Evolutionary conservation across 331 rosid genomes (phyloP), one percentile per base, ranked within the genome.

Genomic region (Malus hybrid): DNA sequence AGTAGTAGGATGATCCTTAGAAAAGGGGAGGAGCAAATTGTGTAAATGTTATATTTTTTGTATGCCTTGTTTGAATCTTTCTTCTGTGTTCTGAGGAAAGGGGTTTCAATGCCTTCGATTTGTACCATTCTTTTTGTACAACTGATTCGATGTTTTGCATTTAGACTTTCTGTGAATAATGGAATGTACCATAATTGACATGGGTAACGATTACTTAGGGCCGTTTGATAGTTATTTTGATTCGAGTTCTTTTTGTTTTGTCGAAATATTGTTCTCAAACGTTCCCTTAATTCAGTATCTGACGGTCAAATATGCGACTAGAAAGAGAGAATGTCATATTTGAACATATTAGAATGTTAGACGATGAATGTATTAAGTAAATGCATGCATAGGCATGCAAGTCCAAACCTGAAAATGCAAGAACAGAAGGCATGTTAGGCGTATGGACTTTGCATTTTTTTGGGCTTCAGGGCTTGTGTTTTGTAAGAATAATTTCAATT

Each of bases 11-110:
- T 42, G 85, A 85, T 81, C 85, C 74, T 84, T 79, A 24, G 65
- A 70, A 66, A 54, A 54, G 8, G 22, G 86, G 81, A 69, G 83
- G 75, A 79, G 76, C 70, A 69, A 78, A 69, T 77, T 75, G 83
- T 90, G 97, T 92, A 90, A 84, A 92, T 90, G 84, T 5, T 62
- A 83, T 44, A 76, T 62, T 79, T 82, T 84, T 89, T 81, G 81
- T 78, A 78, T 71, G 79, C 80, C 75, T 80, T 83, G 66, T 66
- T 63, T 61, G 22, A 67, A 80, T 81, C 87, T 79, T 76, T 59
- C 81, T 70, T 74, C 39, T 9, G 44, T 8, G 44, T 39, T 39
- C 44, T 6, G 31, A 28, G 65, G 56, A 76, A 74, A 69, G 20
- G 36, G 27, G 48, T 65, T 54, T 27, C 29, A 31, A 24, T 55